Conservation (phyloP, 2,329 filamentous ascomycete species). For the Aspergillus ochraceus region DNA sequence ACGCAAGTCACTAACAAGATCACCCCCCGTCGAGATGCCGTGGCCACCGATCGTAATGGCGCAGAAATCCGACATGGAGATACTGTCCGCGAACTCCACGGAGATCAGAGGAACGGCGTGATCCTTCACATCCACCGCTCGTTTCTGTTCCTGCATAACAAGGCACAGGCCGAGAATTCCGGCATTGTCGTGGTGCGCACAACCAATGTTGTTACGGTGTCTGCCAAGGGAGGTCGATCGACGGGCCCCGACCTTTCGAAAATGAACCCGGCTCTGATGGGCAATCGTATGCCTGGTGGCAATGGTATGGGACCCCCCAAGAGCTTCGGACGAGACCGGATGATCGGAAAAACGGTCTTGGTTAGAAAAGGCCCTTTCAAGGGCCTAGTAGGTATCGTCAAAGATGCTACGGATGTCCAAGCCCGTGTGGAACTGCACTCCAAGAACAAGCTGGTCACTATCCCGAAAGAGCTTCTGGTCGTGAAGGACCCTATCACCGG, state of each 20-base stretch:
- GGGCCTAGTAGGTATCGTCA: slow-evolving; percentile 90
- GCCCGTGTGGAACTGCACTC: slow-evolving; percentile 92
- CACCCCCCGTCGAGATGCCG: slow-evolving; percentile 75
- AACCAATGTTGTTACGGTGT: slow-evolving; percentile 82
- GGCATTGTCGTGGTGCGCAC: slow-evolving; percentile 87
- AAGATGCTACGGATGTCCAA: slow-evolving; percentile 83
- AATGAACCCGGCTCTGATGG: slow-evolving; percentile 89
- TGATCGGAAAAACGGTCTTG: slow-evolving; percentile 88
- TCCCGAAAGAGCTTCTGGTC: slow-evolving; percentile 76
- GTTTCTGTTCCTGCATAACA: slow-evolving; percentile 87
- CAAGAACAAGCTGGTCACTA: slow-evolving; percentile 85
- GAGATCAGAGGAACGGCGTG: slow-evolving; percentile 80
- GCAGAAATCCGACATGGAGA: slow-evolving; percentile 91
- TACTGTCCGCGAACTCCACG: slow-evolving; percentile 84
- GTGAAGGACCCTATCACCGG: slow-evolving; percentile 82
- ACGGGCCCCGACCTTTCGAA: slow-evolving; percentile 75
- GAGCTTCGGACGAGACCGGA: slow-evolving; percentile 71
- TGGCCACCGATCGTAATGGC: slow-evolving; percentile 89
- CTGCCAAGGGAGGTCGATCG: slow-evolving; percentile 87
- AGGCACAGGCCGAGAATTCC: slow-evolving; percentile 79
- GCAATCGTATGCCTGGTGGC: slow-evolving; percentile 56
- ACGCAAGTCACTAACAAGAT: slow-evolving; percentile 91
- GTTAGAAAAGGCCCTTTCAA: slow-evolving; percentile 88
- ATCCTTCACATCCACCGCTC: slow-evolving; percentile 93
- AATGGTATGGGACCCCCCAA: slow-evolving; percentile 67